Conservation (phyloP, 2,329 filamentous ascomycete species). For the Cladophialophora exuberans region DNA sequence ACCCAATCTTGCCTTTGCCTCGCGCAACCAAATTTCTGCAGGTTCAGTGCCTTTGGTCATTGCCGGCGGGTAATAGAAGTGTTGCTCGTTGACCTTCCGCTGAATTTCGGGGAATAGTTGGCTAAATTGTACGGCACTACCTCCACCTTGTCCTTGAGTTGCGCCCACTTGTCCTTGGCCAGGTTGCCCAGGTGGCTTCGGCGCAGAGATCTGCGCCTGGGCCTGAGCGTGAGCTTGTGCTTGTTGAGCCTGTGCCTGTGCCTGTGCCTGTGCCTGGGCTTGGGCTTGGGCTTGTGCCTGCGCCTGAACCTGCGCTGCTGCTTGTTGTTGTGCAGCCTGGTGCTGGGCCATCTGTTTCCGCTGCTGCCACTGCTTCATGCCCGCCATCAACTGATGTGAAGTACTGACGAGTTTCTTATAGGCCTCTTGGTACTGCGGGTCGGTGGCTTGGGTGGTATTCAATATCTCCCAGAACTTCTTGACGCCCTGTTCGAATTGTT, state of each 20-base stretch:
- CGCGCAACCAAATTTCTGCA: slow-evolving; percentile 49
- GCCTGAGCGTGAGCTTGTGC: slow-evolving; percentile 33
- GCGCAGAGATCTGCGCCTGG: slow-evolving; percentile 11
- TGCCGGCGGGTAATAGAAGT: slow-evolving; percentile 50
- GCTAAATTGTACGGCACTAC: slow-evolving; percentile 43
- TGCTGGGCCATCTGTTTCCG: slow-evolving; percentile 38
- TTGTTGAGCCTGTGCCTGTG: slow-evolving; percentile 18
- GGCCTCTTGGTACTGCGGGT: slow-evolving; percentile 53
- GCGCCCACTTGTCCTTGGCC: slow-evolving; percentile 15
- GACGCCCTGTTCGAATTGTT: slow-evolving; percentile 58
- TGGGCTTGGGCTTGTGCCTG: slow-evolving; percentile 14
- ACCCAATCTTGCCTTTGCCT: slow-evolving; percentile 52
- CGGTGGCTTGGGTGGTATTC: slow-evolving; percentile 53
- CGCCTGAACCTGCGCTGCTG: slow-evolving; percentile 15
- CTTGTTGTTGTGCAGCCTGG: slow-evolving; percentile 25
- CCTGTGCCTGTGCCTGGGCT: slow-evolving; percentile 14
- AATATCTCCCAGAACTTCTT: slow-evolving; percentile 58
- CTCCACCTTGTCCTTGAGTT: slow-evolving; percentile 33
- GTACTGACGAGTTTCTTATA: slow-evolving; percentile 56
- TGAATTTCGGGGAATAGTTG: slow-evolving; percentile 52
- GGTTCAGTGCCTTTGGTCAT: slow-evolving; percentile 45
- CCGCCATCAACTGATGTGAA: slow-evolving; percentile 56
- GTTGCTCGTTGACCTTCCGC: slow-evolving; percentile 48
- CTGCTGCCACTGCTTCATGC: slow-evolving; percentile 52
- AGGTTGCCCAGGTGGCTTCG: slow-evolving; percentile 6